phyloP scores from a whole-genome alignment of 345 rosid species.

The Streptanthus diversifolius region DNA sequence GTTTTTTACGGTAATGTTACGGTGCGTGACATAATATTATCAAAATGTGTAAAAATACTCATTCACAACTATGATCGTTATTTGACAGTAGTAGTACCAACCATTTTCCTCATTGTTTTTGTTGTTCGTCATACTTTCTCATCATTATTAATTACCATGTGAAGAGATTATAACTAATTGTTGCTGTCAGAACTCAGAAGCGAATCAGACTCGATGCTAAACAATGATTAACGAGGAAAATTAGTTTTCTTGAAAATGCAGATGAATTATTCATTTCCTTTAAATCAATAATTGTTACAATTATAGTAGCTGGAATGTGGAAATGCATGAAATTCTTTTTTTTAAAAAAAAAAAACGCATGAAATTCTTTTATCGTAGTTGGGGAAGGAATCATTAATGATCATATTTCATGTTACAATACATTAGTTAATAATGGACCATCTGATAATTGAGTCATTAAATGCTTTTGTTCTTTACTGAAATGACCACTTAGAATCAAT shows the following conservation, averaged over 20 bases:
- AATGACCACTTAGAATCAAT: slow-evolving; percentile 29
- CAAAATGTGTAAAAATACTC: neutral
- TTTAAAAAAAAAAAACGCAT: no score
- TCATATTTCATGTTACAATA: slow-evolving; percentile 26
- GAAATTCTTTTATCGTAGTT: neutral
- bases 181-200: slow-evolving; percentile 28
- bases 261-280: neutral
- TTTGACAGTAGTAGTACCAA: slow-evolving; percentile 7
- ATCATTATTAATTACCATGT: slow-evolving; percentile 11
- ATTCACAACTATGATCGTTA: neutral
- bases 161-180: slow-evolving; percentile 14
- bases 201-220: slow-evolving; percentile 15
- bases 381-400: neutral
- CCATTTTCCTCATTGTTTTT: slow-evolving; percentile 10
- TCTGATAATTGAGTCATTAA: slow-evolving; percentile 1
- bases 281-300: slow-evolving; percentile 8
- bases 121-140: slow-evolving; percentile 14
- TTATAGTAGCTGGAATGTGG: slow-evolving; percentile 6
- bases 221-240: slow-evolving; percentile 14
- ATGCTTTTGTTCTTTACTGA: slow-evolving; percentile 22
- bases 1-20: no score
- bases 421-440: slow-evolving; percentile 12
- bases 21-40: no score
- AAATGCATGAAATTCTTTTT: neutral
- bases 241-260: slow-evolving; percentile 6